Evolutionary conservation across 768 basidiomycete genomes (phyloP).

Genomic region (Phanerochaete carnosa): DNA sequence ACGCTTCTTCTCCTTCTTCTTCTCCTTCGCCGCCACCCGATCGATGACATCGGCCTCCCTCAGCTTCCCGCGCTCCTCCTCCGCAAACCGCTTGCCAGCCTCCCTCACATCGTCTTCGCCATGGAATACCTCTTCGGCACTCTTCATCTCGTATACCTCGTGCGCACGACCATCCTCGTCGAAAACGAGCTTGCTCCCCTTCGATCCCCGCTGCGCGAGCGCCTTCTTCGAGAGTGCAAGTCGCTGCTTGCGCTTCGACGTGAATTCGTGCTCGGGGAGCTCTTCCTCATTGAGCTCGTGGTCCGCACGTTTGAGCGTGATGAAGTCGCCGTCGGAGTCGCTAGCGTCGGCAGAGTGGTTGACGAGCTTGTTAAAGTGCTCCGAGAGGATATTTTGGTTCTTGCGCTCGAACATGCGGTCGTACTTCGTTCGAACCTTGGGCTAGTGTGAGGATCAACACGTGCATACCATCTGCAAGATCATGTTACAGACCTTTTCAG

Average conservation of each 20-base stretch:
- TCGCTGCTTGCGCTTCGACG: constrained; percentile 89
- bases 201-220: constrained; percentile 54
- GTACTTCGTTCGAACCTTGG: constrained; percentile 82
- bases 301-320: constrained; percentile 88
- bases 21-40: constrained; percentile 80
- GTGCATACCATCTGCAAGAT: too few species aligned
- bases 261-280: constrained; percentile 38
- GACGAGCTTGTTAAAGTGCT: constrained; percentile 86
- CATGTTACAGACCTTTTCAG: not conserved
- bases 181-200: constrained; percentile 77
- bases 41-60: constrained; percentile 67
- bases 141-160: constrained; percentile 79
- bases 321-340: constrained; percentile 76
- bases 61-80: constrained; percentile 72
- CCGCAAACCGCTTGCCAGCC: constrained; percentile 67
- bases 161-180: constrained; percentile 85
- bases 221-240: constrained; percentile 72
- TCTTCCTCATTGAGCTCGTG: constrained; percentile 57
- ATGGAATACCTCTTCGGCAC: constrained; percentile 59
- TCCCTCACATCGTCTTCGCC: constrained; percentile 62
- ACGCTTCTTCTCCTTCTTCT: constrained; percentile 88
- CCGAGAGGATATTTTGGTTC: constrained; percentile 88
- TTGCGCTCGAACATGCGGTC: constrained; percentile 97
- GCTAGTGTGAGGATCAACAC: constrained; percentile 11
- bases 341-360: constrained; percentile 51